These are phyloP conservation scores for Eucalyptus guilfoylei DNA, from an alignment of 345 rosid species.

Conservation along the genomic window DNA sequence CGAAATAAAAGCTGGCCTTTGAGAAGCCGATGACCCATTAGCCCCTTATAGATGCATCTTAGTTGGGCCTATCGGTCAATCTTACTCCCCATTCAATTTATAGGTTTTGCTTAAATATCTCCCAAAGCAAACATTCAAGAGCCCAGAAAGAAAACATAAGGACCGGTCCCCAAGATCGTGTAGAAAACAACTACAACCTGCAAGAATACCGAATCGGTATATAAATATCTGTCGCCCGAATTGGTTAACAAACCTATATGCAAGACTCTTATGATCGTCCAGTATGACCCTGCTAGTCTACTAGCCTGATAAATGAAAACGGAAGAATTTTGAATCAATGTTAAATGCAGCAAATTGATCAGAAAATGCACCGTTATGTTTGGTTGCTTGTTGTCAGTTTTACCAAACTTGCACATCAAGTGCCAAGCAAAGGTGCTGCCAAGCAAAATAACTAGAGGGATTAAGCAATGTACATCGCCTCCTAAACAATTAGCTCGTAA, in stretches of 20 bases:
- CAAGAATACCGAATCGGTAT: not conserved
- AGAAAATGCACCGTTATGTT: not conserved
- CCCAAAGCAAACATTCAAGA: too few relatives aligned
- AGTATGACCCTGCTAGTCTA: not conserved
- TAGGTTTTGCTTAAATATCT: too few relatives aligned
- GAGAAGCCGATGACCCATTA: too few relatives aligned
- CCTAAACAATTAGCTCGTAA: not conserved
- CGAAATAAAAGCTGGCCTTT: too few relatives aligned
- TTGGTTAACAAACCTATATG: not conserved
- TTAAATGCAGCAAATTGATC: not conserved
- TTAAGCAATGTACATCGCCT: not conserved
- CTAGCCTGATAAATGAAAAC: too few relatives aligned
- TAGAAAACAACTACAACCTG: not conserved
- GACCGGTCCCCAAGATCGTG: not conserved
- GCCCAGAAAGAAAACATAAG: not conserved
- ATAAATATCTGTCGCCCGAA: not conserved
- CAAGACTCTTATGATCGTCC: not conserved
- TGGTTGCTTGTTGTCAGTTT: not conserved
- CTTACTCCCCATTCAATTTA: too few relatives aligned
- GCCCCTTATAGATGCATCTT: too few relatives aligned
- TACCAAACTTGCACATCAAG: not conserved
- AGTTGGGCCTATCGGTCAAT: too few relatives aligned
- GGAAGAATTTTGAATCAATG: too few relatives aligned
- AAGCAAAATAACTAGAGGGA: not conserved
- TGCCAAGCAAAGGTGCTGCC: not conserved